Conservation (phyloP, 1,139 yeast genomes). For the Ogataea hybrid region DNA sequence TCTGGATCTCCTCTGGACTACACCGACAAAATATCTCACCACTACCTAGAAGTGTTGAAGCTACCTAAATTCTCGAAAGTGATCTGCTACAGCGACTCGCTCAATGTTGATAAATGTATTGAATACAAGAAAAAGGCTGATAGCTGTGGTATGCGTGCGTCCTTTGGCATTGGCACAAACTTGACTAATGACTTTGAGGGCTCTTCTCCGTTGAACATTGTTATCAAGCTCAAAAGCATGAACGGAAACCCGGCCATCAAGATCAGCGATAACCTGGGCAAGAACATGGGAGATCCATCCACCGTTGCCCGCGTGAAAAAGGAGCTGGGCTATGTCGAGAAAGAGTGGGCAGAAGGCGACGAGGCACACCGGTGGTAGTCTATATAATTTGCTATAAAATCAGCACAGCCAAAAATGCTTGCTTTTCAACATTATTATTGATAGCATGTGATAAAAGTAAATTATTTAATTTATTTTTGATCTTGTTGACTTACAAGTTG, state of each 20-base stretch:
- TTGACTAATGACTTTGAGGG: conserved; percentile 73
- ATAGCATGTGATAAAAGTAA: conserved; percentile 4
- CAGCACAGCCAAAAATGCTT: conserved; percentile 1
- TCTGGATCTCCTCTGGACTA: conserved; percentile 89
- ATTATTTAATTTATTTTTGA: neutral
- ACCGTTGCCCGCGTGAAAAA: conserved; percentile 72
- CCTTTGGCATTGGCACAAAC: conserved; percentile 93
- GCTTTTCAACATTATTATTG: conserved; percentile 2
- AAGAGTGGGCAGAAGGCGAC: conserved; percentile 71
- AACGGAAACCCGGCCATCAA: conserved; percentile 81
- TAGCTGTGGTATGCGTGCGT: conserved; percentile 60
- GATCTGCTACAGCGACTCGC: conserved; percentile 86
- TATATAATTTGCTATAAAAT: neutral
- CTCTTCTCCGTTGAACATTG: conserved; percentile 87
- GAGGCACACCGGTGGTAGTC: conserved; percentile 74
- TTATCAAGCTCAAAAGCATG: conserved; percentile 74
- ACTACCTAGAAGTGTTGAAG: conserved; percentile 58
- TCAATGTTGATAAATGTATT: conserved; percentile 74
- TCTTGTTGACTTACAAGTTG: neutral
- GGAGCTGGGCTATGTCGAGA: conserved; percentile 72
- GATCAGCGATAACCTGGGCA: conserved; percentile 87
- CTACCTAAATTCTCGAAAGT: conserved; percentile 58
- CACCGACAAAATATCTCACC: conserved; percentile 68
- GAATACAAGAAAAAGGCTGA: conserved; percentile 66
- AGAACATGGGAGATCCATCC: conserved; percentile 84